Evolutionary conservation across 805 yeast genomes (phyloP), one percentile per base, ranked within the genome.

Genomic region (Sugiyamaella qingdaonensis): DNA sequence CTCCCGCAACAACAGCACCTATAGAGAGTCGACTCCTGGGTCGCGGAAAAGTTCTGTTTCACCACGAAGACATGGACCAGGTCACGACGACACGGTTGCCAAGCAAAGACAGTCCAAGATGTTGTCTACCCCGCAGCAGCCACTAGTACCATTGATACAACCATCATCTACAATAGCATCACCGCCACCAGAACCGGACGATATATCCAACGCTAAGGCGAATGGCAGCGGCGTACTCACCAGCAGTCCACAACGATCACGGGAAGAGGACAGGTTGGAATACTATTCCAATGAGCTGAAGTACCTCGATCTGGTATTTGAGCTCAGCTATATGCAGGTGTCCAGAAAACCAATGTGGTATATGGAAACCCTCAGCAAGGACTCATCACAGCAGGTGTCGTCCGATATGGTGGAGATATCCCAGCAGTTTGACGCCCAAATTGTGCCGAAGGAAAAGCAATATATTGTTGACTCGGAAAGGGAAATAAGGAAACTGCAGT

Each of bases 241-340:
- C 16, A 10, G 9, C 9, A 8, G 19, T 5, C 50, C 32, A 18
- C 29, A 24, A 24, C 29, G 29, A 24, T 24, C 29, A 24, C 18
- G 21, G 16, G 27, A 21, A 18, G 46, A 49, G 29, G 51, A 47
- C 36, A 37, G 39, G 31, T 41, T 53, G 10, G n/a, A 19, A 16
- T 47, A 51, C 21, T 54, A 45, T 36, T 48, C 58, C 1, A 21
- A 49, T 9, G 59, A 58, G 31, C 27, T 58, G 32, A 34, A 31
- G 31, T 58, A 58, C 51, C 48, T 56, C 4, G 54, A 56, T 34
- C 53, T 51, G 36, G 59, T 57, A 19, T 52, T 48, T 31, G 56
- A 34, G 21, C 46, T 58, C 13, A 52, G 58, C 37, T 43, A 49
- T 37, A 29, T 49, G 47, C 53, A 55, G 14, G 46, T 49, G 10